Evolutionary conservation across 1,284 basidiomycete genomes (phyloP).

Genomic region (Takashimella koratensis): DNA sequence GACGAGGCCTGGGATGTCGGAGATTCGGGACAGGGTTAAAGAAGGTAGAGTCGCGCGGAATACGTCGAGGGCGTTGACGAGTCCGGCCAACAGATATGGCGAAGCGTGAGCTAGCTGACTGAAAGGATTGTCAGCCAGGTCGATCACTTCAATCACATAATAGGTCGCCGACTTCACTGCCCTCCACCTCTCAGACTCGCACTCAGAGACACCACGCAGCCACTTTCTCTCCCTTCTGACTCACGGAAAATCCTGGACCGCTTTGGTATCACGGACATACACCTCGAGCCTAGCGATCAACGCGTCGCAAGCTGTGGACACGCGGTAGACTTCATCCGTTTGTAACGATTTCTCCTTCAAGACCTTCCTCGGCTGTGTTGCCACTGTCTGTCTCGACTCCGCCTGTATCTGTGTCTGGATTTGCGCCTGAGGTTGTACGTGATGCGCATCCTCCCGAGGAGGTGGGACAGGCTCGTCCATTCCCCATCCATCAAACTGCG

Average conservation of each 20-base stretch:
- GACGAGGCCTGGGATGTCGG: neutral
- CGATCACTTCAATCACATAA: too few relatives aligned
- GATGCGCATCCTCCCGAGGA: neutral
- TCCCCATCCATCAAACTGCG: constrained; percentile 13
- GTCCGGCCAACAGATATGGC: neutral
- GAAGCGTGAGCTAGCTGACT: neutral
- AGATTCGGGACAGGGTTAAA: neutral
- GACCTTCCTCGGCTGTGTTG: constrained; percentile 19
- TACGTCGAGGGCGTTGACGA: neutral
- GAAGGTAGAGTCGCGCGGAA: neutral
- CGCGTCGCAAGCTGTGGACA: constrained; percentile 48
- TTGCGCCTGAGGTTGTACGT: neutral
- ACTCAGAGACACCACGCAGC: too few relatives aligned
- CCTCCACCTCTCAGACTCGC: too few relatives aligned
- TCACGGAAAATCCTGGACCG: neutral
- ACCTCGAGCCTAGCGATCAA: constrained; percentile 49
- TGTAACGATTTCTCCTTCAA: constrained; percentile 19
- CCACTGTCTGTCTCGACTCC: too few relatives aligned
- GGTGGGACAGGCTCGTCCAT: constrained; percentile 1
- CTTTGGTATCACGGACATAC: neutral
- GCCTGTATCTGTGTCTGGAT: neutral
- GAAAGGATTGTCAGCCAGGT: neutral
- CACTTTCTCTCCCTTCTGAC: too few relatives aligned
- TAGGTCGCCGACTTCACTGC: too few relatives aligned
- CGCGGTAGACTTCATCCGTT: constrained; percentile 30